Evolutionary conservation across 495 filamentous ascomycete species (phyloP).

Genomic region (Xanthoparmelia taractica): DNA sequence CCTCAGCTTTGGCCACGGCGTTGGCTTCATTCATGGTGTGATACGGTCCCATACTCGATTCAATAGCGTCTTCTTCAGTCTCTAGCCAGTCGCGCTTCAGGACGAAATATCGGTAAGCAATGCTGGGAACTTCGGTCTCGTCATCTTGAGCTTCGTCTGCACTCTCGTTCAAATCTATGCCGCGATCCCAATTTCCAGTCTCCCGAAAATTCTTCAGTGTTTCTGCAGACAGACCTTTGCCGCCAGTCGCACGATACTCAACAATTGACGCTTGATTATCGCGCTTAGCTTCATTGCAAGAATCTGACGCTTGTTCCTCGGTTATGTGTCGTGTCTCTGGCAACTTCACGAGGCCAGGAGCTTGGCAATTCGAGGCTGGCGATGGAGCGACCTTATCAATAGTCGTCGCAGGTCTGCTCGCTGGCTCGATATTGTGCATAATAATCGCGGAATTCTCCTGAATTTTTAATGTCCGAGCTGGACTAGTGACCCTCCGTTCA

Average conservation of each 20-base stretch:
- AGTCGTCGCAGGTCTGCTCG: background rate
- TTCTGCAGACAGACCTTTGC: background rate
- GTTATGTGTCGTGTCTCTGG: background rate
- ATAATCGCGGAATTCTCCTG: background rate
- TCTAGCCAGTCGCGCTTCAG: constrained; percentile 1
- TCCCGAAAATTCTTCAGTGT: background rate
- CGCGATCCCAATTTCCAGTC: background rate
- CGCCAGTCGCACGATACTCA: background rate
- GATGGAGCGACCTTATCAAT: too few relatives aligned
- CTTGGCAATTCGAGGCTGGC: background rate
- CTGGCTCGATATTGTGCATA: background rate
- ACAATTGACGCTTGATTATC: background rate
- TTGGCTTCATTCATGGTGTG: constrained; percentile 3
- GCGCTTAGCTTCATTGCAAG: too few relatives aligned
- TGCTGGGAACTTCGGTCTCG: background rate
- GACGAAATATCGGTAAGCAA: constrained; percentile 9
- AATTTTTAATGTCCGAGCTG: background rate
- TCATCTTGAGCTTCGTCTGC: background rate
- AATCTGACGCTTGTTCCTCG: background rate
- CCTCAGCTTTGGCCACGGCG: constrained; percentile 1
- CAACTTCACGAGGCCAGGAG: background rate
- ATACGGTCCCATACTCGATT: constrained; percentile 1
- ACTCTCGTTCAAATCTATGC: background rate
- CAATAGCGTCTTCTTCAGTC: constrained; percentile 2
- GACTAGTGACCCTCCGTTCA: background rate